phyloP scores from a whole-genome alignment of 2,329 filamentous ascomycete genomes.

The Trichophyton verrucosum region DNA sequence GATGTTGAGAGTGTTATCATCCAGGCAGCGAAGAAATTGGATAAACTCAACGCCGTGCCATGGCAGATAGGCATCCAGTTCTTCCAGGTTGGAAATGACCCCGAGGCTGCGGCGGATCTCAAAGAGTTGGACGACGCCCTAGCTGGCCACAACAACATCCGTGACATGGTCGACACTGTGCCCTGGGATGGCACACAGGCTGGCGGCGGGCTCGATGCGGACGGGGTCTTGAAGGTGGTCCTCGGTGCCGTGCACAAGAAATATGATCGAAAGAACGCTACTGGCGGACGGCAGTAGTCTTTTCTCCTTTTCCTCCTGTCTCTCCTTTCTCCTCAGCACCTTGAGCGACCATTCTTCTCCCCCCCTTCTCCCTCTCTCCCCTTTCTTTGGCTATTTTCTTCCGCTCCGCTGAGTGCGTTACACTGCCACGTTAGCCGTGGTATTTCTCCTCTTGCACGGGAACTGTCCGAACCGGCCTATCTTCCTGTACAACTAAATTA shows the following conservation, averaged over 20 bases:
- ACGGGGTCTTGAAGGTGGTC: constrained; percentile 69
- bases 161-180: constrained; percentile 89
- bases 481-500: neutral
- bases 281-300: neutral
- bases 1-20: constrained; percentile 63
- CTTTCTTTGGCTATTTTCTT: neutral
- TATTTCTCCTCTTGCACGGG: neutral
- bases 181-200: constrained; percentile 49
- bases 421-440: neutral
- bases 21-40: constrained; percentile 53
- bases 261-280: constrained; percentile 36
- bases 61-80: constrained; percentile 91
- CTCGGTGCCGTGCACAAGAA: constrained; percentile 62
- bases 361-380: neutral
- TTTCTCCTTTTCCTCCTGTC: neutral
- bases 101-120: constrained; percentile 51
- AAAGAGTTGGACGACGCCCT: constrained; percentile 64
- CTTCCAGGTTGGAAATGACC: constrained; percentile 78
- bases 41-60: constrained; percentile 51
- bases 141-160: constrained; percentile 43
- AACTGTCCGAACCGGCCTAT: neutral
- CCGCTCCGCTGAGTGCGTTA: neutral
- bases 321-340: neutral
- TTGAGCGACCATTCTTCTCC: neutral
- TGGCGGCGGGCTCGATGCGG: constrained; percentile 47